These are phyloP conservation scores for Starmerella floricola DNA, from an alignment of 805 yeast genomes.

Conservation along the genomic window DNA sequence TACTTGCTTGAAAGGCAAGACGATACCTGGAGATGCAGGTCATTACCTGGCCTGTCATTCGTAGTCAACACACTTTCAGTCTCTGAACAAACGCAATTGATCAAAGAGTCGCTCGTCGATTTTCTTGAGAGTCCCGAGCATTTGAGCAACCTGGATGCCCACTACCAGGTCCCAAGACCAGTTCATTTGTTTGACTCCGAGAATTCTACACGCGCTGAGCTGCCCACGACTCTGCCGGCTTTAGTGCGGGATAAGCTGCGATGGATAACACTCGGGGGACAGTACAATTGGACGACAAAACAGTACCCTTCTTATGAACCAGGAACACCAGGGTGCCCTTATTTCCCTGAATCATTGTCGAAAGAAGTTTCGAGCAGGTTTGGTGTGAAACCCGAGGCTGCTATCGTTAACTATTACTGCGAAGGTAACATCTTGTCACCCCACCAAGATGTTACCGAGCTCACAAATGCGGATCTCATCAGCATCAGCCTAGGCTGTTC, in stretches of 20 bases:
- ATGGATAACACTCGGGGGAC: constrained; percentile 39
- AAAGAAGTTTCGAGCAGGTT: constrained; percentile 20
- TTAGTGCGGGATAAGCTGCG: constrained; percentile 26
- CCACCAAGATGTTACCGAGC: constrained; percentile 36
- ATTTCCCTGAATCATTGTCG: constrained; percentile 26
- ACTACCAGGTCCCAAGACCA: constrained; percentile 27
- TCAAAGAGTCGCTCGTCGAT: constrained; percentile 26
- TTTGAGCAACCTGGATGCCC: constrained; percentile 30
- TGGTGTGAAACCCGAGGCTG: constrained; percentile 30
- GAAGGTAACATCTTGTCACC: constrained; percentile 36
- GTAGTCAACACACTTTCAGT: constrained; percentile 22
- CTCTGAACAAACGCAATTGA: constrained; percentile 25
- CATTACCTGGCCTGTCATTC: constrained; percentile 31
- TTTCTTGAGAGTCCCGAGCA: constrained; percentile 29
- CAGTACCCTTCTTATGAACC: constrained; percentile 31
- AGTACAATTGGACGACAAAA: constrained; percentile 36
- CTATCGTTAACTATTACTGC: constrained; percentile 34
- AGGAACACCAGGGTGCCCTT: constrained; percentile 26
- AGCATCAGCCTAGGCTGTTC: constrained; percentile 33
- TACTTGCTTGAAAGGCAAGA: background rate
- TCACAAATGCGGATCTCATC: constrained; percentile 29
- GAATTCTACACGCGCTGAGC: background rate
- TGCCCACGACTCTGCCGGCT: constrained; percentile 7
- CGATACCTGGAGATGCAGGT: constrained; percentile 17
- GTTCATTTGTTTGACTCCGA: constrained; percentile 24